Conservation (phyloP, 495 filamentous ascomycete species). For the Neurospora hispaniola region DNA sequence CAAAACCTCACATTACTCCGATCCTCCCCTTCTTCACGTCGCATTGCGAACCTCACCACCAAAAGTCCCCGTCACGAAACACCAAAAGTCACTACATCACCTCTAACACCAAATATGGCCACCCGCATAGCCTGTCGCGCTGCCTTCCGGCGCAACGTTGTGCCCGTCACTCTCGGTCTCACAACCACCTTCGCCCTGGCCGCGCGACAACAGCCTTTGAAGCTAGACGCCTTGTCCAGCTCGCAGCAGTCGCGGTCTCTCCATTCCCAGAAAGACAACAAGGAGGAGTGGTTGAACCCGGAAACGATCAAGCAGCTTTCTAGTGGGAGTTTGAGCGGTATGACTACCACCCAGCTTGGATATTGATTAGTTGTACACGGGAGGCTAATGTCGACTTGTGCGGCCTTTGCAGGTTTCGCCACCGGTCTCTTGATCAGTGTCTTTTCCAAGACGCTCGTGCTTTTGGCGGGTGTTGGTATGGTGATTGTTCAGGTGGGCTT, state of each 20-base stretch:
- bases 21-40: background rate
- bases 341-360: background rate
- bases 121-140: slow-evolving; percentile 6
- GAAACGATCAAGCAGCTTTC: slow-evolving; percentile 56
- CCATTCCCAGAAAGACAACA: slow-evolving; percentile 1
- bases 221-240: slow-evolving; percentile 15
- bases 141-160: slow-evolving; percentile 7
- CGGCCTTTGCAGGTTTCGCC: slow-evolving; percentile 42
- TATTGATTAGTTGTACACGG: background rate
- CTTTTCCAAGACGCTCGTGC: slow-evolving; percentile 64
- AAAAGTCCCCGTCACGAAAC: background rate
- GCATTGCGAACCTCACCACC: background rate
- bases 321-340: slow-evolving; percentile 56
- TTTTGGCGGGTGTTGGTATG: slow-evolving; percentile 61
- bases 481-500: slow-evolving; percentile 57
- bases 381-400: background rate
- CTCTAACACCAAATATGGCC: slow-evolving; percentile 7
- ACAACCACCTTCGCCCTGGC: slow-evolving; percentile 13
- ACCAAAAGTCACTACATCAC: background rate
- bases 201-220: slow-evolving; percentile 18
- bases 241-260: background rate
- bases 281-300: slow-evolving; percentile 32
- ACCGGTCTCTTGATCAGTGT: slow-evolving; percentile 59
- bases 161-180: slow-evolving; percentile 18
- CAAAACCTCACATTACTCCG: background rate